These are phyloP conservation scores for Dendrobium huoshanense DNA, from an alignment of 106 monocot genomes.

Conservation along the genomic window DNA sequence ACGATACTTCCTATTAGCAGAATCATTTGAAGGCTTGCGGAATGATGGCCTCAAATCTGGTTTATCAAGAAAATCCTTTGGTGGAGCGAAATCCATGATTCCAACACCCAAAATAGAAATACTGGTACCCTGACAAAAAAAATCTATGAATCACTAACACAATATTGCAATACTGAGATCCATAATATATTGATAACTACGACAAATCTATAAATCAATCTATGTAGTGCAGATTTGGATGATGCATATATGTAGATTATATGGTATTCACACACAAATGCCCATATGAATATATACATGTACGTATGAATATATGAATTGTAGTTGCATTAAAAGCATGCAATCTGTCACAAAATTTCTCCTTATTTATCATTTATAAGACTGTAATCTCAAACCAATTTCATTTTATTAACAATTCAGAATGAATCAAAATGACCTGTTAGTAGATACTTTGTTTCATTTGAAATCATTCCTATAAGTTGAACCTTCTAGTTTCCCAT, in stretches of 20 bases:
- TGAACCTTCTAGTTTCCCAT: not conserved
- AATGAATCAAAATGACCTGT: not conserved
- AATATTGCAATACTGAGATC: not conserved
- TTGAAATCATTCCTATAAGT: not conserved
- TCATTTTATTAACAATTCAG: not conserved
- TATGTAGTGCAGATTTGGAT: not conserved
- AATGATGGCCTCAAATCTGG: constrained; percentile 47
- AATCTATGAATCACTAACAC: not conserved
- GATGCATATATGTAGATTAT: not conserved
- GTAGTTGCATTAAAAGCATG: not conserved
- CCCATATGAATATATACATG: not conserved
- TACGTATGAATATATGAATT: not conserved
- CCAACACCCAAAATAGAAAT: not conserved
- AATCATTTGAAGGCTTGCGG: constrained; percentile 45
- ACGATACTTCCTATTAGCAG: constrained; percentile 49
- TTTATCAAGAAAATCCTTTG: constrained; percentile 20
- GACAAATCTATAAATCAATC: not conserved
- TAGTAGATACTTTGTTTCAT: not conserved
- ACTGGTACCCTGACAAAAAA: not conserved
- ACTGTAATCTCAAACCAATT: not conserved
- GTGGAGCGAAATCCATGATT: constrained; percentile 33
- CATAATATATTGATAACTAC: not conserved
- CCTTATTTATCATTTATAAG: not conserved
- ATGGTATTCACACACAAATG: not conserved
- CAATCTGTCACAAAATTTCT: not conserved